These are phyloP conservation scores for Dalbergia cultrata DNA, from an alignment of 306 rosid genomes.

Conservation along the genomic window DNA sequence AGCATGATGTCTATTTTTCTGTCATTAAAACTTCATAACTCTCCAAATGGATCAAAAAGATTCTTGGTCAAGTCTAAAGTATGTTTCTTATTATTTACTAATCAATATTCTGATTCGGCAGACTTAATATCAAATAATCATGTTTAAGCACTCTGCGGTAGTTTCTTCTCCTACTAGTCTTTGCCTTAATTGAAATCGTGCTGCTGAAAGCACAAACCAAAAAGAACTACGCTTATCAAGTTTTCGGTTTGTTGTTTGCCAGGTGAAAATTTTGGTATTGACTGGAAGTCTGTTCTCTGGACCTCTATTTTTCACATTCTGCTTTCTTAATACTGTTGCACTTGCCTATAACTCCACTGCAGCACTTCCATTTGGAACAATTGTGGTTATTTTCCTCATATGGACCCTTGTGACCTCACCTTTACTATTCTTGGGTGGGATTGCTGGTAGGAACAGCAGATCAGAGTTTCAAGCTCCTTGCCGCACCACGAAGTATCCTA, in stretches of 20 bases:
- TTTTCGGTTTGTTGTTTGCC: slow-evolving; percentile 44
- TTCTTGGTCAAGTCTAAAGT: slow-evolving; percentile 13
- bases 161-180: not conserved
- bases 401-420: slow-evolving; percentile 69
- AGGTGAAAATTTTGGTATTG: slow-evolving; percentile 58
- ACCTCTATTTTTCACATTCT: slow-evolving; percentile 61
- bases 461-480: slow-evolving; percentile 62
- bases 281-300: slow-evolving; percentile 64
- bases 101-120: not conserved
- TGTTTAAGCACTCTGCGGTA: not conserved
- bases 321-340: slow-evolving; percentile 62
- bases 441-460: slow-evolving; percentile 60
- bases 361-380: slow-evolving; percentile 64
- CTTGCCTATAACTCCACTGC: slow-evolving; percentile 64
- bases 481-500: slow-evolving; percentile 59
- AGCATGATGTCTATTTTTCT: not conserved
- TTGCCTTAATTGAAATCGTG: slow-evolving; percentile 24
- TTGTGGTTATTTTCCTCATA: slow-evolving; percentile 62
- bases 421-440: slow-evolving; percentile 59
- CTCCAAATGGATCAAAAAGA: slow-evolving; percentile 25
- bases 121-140: not conserved
- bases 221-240: slow-evolving; percentile 34
- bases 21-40: not conserved
- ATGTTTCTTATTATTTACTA: not conserved
- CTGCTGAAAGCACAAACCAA: slow-evolving; percentile 25